Percentiles rank a stretch among this genome's conserved stretches.
Evolutionary conservation across 2,329 filamentous ascomycete genomes (phyloP).

Genomic region (Paramyrothecium sp.): DNA sequence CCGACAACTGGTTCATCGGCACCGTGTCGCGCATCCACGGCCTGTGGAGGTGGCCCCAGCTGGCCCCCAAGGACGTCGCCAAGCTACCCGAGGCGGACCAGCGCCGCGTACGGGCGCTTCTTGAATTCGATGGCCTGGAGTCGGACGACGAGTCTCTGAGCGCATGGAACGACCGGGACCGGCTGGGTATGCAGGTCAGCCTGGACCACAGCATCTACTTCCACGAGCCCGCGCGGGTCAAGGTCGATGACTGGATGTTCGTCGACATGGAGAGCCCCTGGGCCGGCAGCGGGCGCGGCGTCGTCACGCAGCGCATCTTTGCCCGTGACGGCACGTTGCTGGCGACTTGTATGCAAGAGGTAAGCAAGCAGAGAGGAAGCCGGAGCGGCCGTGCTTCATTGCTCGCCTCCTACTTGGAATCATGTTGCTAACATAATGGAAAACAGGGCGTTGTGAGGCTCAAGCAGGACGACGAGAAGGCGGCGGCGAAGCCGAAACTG

Average conservation of each 20-base stretch:
- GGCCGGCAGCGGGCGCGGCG: conserved; percentile 73
- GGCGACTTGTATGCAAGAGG: conserved; percentile 81
- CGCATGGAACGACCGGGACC: conserved; percentile 49
- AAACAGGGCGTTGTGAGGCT: conserved; percentile 49
- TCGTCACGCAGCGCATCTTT: conserved; percentile 76
- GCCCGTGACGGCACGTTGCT: conserved; percentile 68
- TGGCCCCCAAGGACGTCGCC: conserved; percentile 48
- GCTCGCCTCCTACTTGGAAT: background rate
- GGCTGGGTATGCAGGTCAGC: conserved; percentile 82
- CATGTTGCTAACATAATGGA: conserved; percentile 14
- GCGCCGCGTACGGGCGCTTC: conserved; percentile 33
- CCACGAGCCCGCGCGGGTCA: conserved; percentile 57
- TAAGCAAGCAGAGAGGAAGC: conserved; percentile 25
- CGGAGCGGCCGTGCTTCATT: background rate
- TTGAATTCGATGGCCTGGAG: conserved; percentile 41
- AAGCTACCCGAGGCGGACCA: conserved; percentile 40
- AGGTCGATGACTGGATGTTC: conserved; percentile 75
- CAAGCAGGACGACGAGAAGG: conserved; percentile 37
- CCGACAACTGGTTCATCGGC: conserved; percentile 89
- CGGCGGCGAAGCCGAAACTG: conserved; percentile 27
- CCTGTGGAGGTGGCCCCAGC: conserved; percentile 67
- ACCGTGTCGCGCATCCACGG: conserved; percentile 80
- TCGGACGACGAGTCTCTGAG: conserved; percentile 31
- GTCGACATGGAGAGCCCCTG: conserved; percentile 79
- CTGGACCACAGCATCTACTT: conserved; percentile 75